Percentiles rank a stretch among this genome's conserved stretches.
These are phyloP conservation scores for Tilletiaria anomala DNA, from an alignment of 1,284 basidiomycete genomes.

Conservation along the genomic window DNA sequence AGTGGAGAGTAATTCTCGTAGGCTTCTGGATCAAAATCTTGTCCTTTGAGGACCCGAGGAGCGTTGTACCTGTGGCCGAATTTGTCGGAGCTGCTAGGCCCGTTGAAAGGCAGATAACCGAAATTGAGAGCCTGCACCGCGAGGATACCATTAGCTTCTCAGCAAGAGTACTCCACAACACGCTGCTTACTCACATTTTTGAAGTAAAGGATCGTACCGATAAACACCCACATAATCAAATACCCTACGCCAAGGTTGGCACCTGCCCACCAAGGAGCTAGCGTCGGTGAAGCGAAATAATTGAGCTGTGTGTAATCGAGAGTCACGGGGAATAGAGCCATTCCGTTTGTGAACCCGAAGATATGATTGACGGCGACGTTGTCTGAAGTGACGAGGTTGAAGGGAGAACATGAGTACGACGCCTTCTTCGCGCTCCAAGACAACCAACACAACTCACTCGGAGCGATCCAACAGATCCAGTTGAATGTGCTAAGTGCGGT, in stretches of 20 bases:
- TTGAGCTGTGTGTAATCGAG: constrained; percentile 28
- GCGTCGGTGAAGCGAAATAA: constrained; percentile 6
- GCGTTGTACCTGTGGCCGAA: background rate
- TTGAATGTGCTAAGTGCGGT: constrained; percentile 42
- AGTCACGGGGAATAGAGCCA: constrained; percentile 22
- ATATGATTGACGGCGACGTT: constrained; percentile 31
- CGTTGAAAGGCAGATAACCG: background rate
- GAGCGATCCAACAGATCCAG: constrained; percentile 5
- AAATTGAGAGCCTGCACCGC: background rate
- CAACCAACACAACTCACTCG: no score
- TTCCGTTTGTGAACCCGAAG: constrained; percentile 18
- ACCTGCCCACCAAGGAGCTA: background rate
- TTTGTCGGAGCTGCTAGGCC: background rate
- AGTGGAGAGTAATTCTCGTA: background rate
- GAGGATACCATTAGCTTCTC: background rate
- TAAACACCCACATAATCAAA: constrained; percentile 11
- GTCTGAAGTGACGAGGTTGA: no score
- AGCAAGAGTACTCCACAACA: background rate
- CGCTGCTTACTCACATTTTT: constrained; percentile 11
- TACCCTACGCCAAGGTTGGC: background rate
- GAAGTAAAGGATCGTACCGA: constrained; percentile 27
- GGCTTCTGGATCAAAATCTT: background rate
- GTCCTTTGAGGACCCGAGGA: background rate
- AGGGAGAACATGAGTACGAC: no score
- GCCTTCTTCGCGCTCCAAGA: no score